phyloP scores from a whole-genome alignment of 2,329 filamentous ascomycete genomes.

The Sporothrix variecibatus region DNA sequence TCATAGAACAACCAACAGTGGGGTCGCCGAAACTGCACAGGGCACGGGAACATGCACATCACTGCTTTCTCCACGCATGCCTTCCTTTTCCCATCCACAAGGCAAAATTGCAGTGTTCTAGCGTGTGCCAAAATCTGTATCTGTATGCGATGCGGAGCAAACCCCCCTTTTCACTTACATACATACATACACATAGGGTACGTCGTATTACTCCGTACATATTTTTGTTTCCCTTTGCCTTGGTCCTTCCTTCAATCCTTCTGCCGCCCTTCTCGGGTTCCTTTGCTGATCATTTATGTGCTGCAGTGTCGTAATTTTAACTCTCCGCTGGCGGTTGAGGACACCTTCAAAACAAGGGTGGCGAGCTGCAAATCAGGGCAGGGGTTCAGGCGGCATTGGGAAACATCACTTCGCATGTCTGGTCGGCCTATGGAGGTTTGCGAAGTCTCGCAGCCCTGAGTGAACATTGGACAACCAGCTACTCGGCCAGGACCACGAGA shows the following conservation, averaged over 20 bases:
- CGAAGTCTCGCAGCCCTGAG: not conserved
- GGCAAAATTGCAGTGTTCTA: not conserved
- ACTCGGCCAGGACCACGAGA: not conserved
- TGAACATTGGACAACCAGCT: not conserved
- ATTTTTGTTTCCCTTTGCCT: not conserved
- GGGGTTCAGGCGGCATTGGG: not conserved
- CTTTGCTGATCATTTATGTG: constrained; percentile 15
- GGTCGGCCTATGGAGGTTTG: not conserved
- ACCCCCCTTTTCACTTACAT: not conserved
- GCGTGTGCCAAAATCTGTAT: not conserved
- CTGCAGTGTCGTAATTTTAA: constrained; percentile 26
- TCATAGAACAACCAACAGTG: not conserved
- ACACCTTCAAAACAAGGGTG: not conserved
- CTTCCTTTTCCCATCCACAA: not conserved
- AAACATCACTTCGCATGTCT: not conserved
- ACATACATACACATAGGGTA: too few relatives aligned
- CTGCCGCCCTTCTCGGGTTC: not conserved
- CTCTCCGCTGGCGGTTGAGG: constrained; percentile 11
- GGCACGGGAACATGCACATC: not conserved
- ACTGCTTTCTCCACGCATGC: not conserved
- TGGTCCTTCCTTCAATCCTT: not conserved
- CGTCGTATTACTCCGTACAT: not conserved
- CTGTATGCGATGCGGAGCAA: not conserved
- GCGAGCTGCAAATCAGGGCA: not conserved
- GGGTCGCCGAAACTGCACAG: not conserved